phyloP scores from a whole-genome alignment of 108 stramenopile species.

The Cyclostephanos tholiformis region DNA sequence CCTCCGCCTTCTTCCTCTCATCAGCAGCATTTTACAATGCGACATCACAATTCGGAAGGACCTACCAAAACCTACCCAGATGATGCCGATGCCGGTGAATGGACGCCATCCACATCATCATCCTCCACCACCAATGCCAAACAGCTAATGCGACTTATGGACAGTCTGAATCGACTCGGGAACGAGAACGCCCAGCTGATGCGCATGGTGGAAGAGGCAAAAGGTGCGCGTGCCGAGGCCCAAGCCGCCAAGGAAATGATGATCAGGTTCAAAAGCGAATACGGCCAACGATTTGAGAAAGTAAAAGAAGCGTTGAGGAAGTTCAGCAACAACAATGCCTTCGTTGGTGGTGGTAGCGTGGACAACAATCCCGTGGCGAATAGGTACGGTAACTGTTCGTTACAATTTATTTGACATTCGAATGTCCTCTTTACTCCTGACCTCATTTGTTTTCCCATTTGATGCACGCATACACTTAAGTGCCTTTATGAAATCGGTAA shows the following conservation, averaged over 20 bases:
- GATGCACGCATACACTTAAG: neutral
- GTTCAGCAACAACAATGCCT: conserved; percentile 49
- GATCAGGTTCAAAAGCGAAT: conserved; percentile 74
- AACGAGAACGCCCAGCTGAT: conserved; percentile 85
- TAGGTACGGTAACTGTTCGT: conserved; percentile 36
- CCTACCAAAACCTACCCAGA: neutral
- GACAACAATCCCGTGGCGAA: conserved; percentile 50
- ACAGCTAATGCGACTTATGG: conserved; percentile 86
- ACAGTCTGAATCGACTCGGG: conserved; percentile 79
- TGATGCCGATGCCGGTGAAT: neutral
- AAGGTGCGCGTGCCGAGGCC: conserved; percentile 73
- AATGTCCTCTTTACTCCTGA: neutral
- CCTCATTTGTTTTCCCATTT: neutral
- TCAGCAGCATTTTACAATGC: conserved; percentile 4
- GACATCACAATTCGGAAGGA: neutral
- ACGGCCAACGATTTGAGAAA: conserved; percentile 59
- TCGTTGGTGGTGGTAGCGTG: conserved; percentile 2
- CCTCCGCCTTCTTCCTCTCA: conserved; percentile 12
- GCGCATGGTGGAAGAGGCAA: conserved; percentile 80
- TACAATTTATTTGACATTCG: neutral
- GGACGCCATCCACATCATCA: conserved; percentile 7
- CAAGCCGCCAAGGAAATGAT: conserved; percentile 76
- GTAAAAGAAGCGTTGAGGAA: conserved; percentile 76
- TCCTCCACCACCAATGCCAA: conserved; percentile 63
- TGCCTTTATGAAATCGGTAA: conserved; percentile 45